A percentile compares a stretch with the other conserved stretches of the same genome.
Conservation (phyloP, 192 early-diverging fungal genomes). For the Fimicolochytrium jonesii region DNA sequence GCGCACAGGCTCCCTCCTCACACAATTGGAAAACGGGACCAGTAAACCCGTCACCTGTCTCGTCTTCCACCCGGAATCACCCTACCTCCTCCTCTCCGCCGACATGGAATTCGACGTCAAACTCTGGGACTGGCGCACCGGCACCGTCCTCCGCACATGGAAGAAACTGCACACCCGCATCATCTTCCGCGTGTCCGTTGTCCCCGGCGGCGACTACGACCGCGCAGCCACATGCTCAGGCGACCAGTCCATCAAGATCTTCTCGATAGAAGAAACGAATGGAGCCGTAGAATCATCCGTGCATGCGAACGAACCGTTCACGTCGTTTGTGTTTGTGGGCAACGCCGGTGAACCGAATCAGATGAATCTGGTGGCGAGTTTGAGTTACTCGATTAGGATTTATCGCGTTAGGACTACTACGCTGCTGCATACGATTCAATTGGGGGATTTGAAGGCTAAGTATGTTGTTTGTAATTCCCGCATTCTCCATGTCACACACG, state of each 20-base stretch:
- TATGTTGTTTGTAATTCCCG: background rate
- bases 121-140: slow-evolving; percentile 49
- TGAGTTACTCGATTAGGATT: slow-evolving; percentile 45
- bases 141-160: slow-evolving; percentile 33
- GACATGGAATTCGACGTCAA: slow-evolving; percentile 62
- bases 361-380: slow-evolving; percentile 42
- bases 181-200: slow-evolving; percentile 37
- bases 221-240: slow-evolving; percentile 53
- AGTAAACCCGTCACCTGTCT: slow-evolving; percentile 41
- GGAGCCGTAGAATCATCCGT: slow-evolving; percentile 24
- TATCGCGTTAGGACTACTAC: slow-evolving; percentile 48
- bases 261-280: slow-evolving; percentile 28
- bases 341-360: slow-evolving; percentile 23
- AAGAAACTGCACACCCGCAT: slow-evolving; percentile 51
- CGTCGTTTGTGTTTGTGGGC: slow-evolving; percentile 49
- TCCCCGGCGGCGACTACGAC: slow-evolving; percentile 34
- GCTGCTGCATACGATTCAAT: slow-evolving; percentile 40
- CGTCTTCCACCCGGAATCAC: slow-evolving; percentile 38
- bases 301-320: slow-evolving; percentile 61
- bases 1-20: slow-evolving; percentile 28
- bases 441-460: slow-evolving; percentile 40
- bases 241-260: slow-evolving; percentile 53
- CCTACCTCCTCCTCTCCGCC: slow-evolving; percentile 35
- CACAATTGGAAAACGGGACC: slow-evolving; percentile 47
- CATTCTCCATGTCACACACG: background rate